Evolutionary conservation across 768 basidiomycete genomes (phyloP), one percentile per base, ranked within the genome.

Genomic region (Suillus subluteus): DNA sequence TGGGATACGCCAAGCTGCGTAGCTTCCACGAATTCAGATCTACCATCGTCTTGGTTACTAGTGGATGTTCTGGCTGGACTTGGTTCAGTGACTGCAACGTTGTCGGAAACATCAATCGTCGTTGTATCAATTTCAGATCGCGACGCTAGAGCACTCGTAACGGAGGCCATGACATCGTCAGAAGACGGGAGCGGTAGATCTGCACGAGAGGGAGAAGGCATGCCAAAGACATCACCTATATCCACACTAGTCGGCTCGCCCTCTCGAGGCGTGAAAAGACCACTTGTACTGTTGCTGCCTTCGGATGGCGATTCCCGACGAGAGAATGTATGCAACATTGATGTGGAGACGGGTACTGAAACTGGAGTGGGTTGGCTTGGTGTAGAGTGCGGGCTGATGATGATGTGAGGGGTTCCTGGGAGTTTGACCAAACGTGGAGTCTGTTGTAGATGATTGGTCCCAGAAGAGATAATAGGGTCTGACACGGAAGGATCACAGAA

Each of bases 401-500:
- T 23, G 71, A 69, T 9, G 46, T 43, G 65, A 35, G 73, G 73
- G 16, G 73, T 72, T 35, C 68, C 71, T 16, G 75, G 70, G n/a
- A 72, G 56, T 46, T 66, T 73, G n/a, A 72, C 68, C 15, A 70
- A 70, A 50, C 63, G 62, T 15, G 68, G 67, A 18, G 70, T 54
- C 2, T 48, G 65, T 12, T 64, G 52, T 2, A 26, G 38, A 23
- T 50, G 16, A 40, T 46, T 64, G 48, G 41, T 54, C 68, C 58
- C 70, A 65, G 12, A 35, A 64, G 55, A 64, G 26, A 37, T 16
- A 18, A 78, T 74, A 16, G 80, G 80, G 65, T 84, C 83, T 16
- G 78, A 76, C 16, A 80, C 77, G 38, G 70, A 73, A 35, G 80
- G 78, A 69, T 84, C 78, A 8, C 83, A 82, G 9, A 74, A 77